Percentiles rank a stretch among this genome's conserved stretches.
Conservation (phyloP, 1,284 basidiomycete genomes). For the Tausonia pullulans region DNA sequence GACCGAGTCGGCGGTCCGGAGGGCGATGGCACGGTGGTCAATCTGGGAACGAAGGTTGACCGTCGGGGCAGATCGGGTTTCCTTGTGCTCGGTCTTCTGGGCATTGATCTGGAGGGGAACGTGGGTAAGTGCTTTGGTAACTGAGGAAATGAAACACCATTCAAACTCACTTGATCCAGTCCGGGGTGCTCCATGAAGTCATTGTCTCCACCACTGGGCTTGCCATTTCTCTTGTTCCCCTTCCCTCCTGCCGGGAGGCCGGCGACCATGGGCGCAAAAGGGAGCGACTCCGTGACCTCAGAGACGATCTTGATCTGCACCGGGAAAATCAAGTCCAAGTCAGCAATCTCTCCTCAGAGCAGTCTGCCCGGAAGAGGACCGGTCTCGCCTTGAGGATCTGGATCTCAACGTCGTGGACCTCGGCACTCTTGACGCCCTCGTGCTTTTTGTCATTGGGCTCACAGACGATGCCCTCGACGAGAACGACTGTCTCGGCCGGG, state of each 20-base stretch:
- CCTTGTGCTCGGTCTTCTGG: slow-evolving; percentile 23
- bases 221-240: neutral
- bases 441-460: slow-evolving; percentile 26
- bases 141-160: slow-evolving; percentile 26
- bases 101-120: slow-evolving; percentile 5
- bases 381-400: slow-evolving; percentile 1
- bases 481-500: slow-evolving; percentile 39
- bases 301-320: slow-evolving; percentile 33
- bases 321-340: slow-evolving; percentile 11
- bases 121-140: slow-evolving; percentile 19
- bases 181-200: too few relatives aligned
- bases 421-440: slow-evolving; percentile 32
- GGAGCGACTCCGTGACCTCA: slow-evolving; percentile 33
- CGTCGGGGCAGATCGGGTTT: slow-evolving; percentile 9
- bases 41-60: slow-evolving; percentile 35
- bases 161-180: too few relatives aligned
- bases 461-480: slow-evolving; percentile 37
- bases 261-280: slow-evolving; percentile 33
- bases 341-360: neutral
- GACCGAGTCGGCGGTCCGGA: slow-evolving; percentile 41
- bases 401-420: slow-evolving; percentile 38
- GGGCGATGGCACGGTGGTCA: slow-evolving; percentile 38
- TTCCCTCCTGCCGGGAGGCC: neutral
- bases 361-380: neutral
- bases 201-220: neutral